These are phyloP conservation scores for Colletotrichum viniferum DNA, from an alignment of 2,329 filamentous ascomycete genomes.

Conservation along the genomic window DNA sequence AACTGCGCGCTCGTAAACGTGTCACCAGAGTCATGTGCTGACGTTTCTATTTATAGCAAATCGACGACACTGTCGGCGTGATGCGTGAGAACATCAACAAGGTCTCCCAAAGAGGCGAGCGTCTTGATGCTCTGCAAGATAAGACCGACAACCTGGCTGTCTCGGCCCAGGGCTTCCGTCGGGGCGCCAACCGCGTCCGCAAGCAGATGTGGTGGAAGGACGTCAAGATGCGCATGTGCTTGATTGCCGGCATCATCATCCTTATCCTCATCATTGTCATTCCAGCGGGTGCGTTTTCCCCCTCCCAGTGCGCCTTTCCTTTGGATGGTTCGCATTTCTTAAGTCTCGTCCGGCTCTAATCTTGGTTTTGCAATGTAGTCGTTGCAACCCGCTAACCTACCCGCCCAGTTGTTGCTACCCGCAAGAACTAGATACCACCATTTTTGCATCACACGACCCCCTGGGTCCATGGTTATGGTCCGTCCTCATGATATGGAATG, in stretches of 20 bases:
- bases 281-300: constrained; percentile 73
- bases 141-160: constrained; percentile 94
- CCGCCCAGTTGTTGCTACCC: constrained; percentile 45
- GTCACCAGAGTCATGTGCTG: constrained; percentile 20
- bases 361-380: constrained; percentile 28
- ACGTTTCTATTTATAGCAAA: constrained; percentile 70
- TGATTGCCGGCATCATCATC: constrained; percentile 89
- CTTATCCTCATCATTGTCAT: constrained; percentile 94
- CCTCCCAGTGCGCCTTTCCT: not conserved
- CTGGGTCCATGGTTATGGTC: constrained; percentile 24
- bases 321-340: constrained; percentile 23
- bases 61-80: constrained; percentile 91
- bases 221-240: constrained; percentile 99
- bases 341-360: constrained; percentile 3
- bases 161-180: constrained; percentile 93
- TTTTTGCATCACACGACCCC: constrained; percentile 25
- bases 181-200: constrained; percentile 93
- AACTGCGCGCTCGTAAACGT: not conserved
- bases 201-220: constrained; percentile 99
- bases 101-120: constrained; percentile 89
- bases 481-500: constrained; percentile 22
- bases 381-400: constrained; percentile 37
- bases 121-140: constrained; percentile 85
- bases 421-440: constrained; percentile 34
- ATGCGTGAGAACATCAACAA: constrained; percentile 99